These are phyloP conservation scores for Eleusine indica DNA, from an alignment of 176 grass and related monocot genomes.

Conservation along the genomic window DNA sequence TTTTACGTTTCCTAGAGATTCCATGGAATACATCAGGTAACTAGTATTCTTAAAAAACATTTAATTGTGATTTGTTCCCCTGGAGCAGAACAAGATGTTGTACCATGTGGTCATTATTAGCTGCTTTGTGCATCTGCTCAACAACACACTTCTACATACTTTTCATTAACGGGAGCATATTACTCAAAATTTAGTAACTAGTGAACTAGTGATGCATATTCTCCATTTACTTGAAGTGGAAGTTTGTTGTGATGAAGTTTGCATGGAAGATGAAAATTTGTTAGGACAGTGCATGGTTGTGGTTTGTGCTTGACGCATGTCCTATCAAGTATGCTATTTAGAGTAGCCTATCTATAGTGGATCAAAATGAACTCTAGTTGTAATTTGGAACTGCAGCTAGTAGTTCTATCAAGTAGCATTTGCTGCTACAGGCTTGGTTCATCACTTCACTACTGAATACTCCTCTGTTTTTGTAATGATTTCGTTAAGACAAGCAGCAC, in stretches of 20 bases:
- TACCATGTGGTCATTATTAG: no score
- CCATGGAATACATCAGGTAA: constrained; percentile 24
- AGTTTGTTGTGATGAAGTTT: neutral
- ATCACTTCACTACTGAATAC: neutral
- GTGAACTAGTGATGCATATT: neutral
- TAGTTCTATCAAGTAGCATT: neutral
- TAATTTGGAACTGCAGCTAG: neutral
- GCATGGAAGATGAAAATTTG: neutral
- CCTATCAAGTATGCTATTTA: neutral
- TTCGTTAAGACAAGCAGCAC: no score
- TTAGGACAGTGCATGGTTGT: neutral
- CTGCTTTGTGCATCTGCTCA: neutral
- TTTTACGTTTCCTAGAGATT: constrained; percentile 29
- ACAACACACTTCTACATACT: neutral
- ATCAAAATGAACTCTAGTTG: neutral
- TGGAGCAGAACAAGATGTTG: neutral
- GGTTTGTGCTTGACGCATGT: neutral
- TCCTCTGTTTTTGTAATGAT: no score
- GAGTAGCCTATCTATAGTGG: neutral
- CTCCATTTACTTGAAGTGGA: neutral
- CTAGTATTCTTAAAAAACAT: constrained; percentile 5
- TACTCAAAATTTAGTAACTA: neutral
- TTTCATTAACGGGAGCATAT: neutral
- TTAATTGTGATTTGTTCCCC: constrained; percentile 16
- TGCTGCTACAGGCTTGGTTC: neutral